Conservation (phyloP, 2,329 filamentous ascomycete genomes). For the Penicillium sp. region DNA sequence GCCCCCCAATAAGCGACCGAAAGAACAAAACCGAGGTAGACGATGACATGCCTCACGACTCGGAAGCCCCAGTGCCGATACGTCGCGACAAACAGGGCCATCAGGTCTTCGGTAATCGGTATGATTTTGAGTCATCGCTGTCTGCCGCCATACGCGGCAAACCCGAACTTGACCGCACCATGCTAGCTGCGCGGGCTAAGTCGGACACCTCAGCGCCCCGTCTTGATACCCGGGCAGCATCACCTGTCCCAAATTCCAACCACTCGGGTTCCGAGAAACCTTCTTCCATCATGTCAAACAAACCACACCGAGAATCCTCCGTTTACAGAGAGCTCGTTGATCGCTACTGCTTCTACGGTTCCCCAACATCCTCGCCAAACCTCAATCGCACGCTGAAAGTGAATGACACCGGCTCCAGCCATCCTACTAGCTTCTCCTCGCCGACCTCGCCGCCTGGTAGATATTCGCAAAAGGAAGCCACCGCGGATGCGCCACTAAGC, state of each 20-base stretch:
- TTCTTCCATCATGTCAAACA: conserved; percentile 62
- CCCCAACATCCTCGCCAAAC: conserved; percentile 44
- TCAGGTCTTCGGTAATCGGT: conserved; percentile 86
- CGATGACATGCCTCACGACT: conserved; percentile 71
- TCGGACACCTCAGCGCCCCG: conserved; percentile 51
- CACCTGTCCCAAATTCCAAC: conserved; percentile 15
- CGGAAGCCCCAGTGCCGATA: conserved; percentile 63
- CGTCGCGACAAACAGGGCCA: conserved; percentile 57
- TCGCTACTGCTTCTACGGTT: conserved; percentile 91
- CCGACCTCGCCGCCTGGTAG: conserved; percentile 33
- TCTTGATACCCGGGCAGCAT: neutral
- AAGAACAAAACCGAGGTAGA: conserved; percentile 73
- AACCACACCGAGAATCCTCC: conserved; percentile 77
- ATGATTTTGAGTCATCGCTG: conserved; percentile 94
- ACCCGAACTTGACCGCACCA: conserved; percentile 68
- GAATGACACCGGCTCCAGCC: conserved; percentile 8
- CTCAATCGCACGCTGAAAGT: conserved; percentile 2
- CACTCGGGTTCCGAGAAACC: conserved; percentile 46
- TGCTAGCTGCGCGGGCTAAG: conserved; percentile 59
- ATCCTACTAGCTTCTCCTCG: conserved; percentile 17
- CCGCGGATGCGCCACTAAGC: conserved; percentile 13
- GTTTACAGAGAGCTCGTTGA: conserved; percentile 97
- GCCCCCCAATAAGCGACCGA: conserved; percentile 65
- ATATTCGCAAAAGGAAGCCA: conserved; percentile 7
- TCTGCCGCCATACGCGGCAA: conserved; percentile 74